Conservation (phyloP, 495 filamentous ascomycete genomes). For the Haplographium delicatum region DNA sequence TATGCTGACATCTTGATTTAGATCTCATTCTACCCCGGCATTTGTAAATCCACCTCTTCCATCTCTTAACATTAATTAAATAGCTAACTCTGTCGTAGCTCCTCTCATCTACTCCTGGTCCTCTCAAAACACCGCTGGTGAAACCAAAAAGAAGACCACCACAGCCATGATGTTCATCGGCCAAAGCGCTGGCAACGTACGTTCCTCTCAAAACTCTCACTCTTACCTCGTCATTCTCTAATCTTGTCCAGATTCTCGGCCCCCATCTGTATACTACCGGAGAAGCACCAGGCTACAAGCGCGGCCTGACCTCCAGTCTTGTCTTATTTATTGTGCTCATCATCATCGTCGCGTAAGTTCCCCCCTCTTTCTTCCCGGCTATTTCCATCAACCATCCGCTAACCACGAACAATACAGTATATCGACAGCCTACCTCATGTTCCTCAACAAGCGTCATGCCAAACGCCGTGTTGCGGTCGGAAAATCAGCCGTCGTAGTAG, state of each 20-base stretch:
- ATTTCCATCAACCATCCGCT: no score
- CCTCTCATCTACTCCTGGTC: conserved; percentile 61
- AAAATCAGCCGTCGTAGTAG: conserved; percentile 34
- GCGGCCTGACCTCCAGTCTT: conserved; percentile 46
- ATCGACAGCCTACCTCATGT: conserved; percentile 38
- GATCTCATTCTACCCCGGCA: conserved; percentile 57
- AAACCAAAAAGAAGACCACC: conserved; percentile 58
- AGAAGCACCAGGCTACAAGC: conserved; percentile 48
- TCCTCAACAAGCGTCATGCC: conserved; percentile 49
- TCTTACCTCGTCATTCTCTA: conserved; percentile 30
- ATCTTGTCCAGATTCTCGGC: conserved; percentile 12
- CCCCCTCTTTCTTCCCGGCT: background rate
- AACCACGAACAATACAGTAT: conserved; percentile 13
- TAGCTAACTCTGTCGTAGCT: conserved; percentile 26
- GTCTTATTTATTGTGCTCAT: conserved; percentile 51
- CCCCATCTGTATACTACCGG: conserved; percentile 35
- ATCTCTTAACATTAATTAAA: background rate
- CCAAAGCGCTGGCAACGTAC: conserved; percentile 53
- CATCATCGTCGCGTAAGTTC: conserved; percentile 32
- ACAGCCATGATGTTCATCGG: conserved; percentile 54
- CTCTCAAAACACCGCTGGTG: conserved; percentile 56
- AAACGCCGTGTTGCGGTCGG: conserved; percentile 41
- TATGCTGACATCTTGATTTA: conserved; percentile 17
- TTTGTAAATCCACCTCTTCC: conserved; percentile 31
- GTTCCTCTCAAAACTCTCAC: conserved; percentile 32